phyloP scores from a whole-genome alignment of 345 rosid species.

The Aquilaria malaccensis region DNA sequence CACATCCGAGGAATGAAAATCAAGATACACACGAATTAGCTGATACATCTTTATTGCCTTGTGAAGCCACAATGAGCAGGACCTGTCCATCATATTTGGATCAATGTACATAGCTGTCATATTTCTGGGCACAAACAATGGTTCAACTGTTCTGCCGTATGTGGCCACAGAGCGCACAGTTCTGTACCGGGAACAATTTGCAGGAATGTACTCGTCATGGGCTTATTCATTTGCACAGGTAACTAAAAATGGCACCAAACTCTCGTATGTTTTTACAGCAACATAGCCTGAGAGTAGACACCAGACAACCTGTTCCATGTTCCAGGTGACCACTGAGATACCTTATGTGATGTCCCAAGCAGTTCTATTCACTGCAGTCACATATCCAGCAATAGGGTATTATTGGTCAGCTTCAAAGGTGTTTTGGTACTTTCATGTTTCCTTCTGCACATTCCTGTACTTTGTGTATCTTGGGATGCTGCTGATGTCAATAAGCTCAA shows the following conservation, averaged over 20 bases:
- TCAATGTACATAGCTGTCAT: conserved; percentile 22
- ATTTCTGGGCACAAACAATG: conserved; percentile 27
- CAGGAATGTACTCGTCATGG: conserved; percentile 40
- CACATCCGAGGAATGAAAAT: too few species aligned
- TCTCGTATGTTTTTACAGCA: not conserved
- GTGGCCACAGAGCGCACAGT: conserved; percentile 28
- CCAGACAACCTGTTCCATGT: not conserved
- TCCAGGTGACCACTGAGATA: conserved; percentile 42
- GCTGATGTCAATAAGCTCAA: conserved; percentile 27
- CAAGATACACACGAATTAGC: too few species aligned
- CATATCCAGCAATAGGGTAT: conserved; percentile 37
- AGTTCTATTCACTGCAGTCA: conserved; percentile 16
- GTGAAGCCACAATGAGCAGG: conserved; percentile 27
- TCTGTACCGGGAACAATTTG: conserved; percentile 29
- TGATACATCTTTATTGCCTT: not conserved
- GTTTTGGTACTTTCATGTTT: conserved; percentile 30
- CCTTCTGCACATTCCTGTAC: conserved; percentile 39
- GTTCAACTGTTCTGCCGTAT: conserved; percentile 24
- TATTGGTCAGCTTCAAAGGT: conserved; percentile 27
- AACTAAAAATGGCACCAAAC: not conserved
- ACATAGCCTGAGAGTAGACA: too few species aligned
- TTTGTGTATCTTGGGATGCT: conserved; percentile 39
- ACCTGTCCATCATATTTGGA: conserved; percentile 27
- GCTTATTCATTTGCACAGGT: conserved; percentile 48
- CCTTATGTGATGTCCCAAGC: conserved; percentile 36